These are phyloP conservation scores for Kwoniella newhampshirensis DNA, from an alignment of 768 basidiomycete genomes.

Conservation along the genomic window DNA sequence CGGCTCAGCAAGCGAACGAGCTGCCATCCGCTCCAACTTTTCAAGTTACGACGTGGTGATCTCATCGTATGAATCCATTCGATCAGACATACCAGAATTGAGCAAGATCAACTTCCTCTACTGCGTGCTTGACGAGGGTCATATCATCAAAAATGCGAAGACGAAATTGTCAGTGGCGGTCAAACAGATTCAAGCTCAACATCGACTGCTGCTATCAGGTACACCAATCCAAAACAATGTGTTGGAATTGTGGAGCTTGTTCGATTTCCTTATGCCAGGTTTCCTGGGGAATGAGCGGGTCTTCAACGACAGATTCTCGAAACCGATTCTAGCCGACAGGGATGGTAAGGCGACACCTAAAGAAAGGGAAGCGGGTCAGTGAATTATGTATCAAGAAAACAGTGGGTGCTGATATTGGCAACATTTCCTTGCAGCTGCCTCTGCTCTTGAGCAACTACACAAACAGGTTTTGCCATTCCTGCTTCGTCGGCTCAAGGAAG, in stretches of 20 bases:
- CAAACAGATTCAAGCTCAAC: constrained; percentile 83
- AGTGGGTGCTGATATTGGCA: constrained; percentile 1
- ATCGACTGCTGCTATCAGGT: constrained; percentile 90
- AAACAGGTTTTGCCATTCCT: constrained; percentile 99
- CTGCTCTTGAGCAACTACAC: constrained; percentile 92
- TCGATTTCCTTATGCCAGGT: constrained; percentile 99
- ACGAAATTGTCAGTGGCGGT: constrained; percentile 97
- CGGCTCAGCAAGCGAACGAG: constrained; percentile 79
- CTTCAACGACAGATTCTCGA: constrained; percentile 93
- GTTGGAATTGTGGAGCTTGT: constrained; percentile 94
- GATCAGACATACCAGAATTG: constrained; percentile 82
- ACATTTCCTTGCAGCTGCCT: constrained; percentile 64
- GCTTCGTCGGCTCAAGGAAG: constrained; percentile 92
- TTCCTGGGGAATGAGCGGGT: constrained; percentile 93
- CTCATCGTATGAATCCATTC: constrained; percentile 95
- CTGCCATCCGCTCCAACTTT: constrained; percentile 65
- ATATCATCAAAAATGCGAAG: constrained; percentile 98
- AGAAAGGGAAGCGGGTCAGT: constrained; percentile 86
- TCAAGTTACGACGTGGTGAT: constrained; percentile 82
- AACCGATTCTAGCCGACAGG: constrained; percentile 89
- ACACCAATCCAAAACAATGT: constrained; percentile 99
- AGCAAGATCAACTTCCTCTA: constrained; percentile 82
- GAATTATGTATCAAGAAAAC: not conserved
- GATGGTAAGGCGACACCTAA: constrained; percentile 84
- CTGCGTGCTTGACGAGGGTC: constrained; percentile 96